These are phyloP conservation scores for Pseudogymnoascus pannorum DNA, from an alignment of 2,329 filamentous ascomycete species.

Conservation along the genomic window DNA sequence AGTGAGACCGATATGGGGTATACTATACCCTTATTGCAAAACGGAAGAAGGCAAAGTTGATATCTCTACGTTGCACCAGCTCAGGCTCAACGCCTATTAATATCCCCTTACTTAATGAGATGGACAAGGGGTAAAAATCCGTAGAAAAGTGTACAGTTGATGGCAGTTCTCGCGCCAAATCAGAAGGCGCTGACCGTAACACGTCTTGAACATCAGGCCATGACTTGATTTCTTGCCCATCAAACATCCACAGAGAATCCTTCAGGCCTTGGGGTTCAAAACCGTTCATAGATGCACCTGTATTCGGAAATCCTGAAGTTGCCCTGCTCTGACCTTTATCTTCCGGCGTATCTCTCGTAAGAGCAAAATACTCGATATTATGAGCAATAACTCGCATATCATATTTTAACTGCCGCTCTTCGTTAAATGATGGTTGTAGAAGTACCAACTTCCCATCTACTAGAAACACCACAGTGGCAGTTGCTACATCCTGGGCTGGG, in stretches of 20 bases:
- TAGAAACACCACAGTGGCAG: conserved; percentile 90
- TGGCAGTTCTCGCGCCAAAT: conserved; percentile 62
- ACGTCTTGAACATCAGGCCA: conserved; percentile 89
- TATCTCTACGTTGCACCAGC: conserved; percentile 83
- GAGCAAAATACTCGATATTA: conserved; percentile 89
- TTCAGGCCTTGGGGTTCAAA: conserved; percentile 40
- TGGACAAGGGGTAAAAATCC: conserved; percentile 93
- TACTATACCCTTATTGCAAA: conserved; percentile 72
- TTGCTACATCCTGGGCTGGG: conserved; percentile 88
- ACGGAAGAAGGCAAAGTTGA: conserved; percentile 83
- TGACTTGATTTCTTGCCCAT: conserved; percentile 74
- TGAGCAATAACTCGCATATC: conserved; percentile 96
- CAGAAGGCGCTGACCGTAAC: conserved; percentile 60
- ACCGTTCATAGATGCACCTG: conserved; percentile 10
- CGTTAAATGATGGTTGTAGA: conserved; percentile 77
- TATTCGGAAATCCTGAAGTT: conserved; percentile 16
- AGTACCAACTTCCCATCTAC: conserved; percentile 95
- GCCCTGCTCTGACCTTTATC: conserved; percentile 19
- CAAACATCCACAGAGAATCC: conserved; percentile 92
- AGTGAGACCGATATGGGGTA: neutral
- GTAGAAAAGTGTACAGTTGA: conserved; percentile 68
- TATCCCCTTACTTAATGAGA: conserved; percentile 82
- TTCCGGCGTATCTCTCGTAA: conserved; percentile 75
- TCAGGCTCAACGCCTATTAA: conserved; percentile 87
- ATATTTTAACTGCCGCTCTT: conserved; percentile 82